These are phyloP conservation scores for Azolla pinnata DNA, from an alignment of 75 land plant species.

Conservation along the genomic window DNA sequence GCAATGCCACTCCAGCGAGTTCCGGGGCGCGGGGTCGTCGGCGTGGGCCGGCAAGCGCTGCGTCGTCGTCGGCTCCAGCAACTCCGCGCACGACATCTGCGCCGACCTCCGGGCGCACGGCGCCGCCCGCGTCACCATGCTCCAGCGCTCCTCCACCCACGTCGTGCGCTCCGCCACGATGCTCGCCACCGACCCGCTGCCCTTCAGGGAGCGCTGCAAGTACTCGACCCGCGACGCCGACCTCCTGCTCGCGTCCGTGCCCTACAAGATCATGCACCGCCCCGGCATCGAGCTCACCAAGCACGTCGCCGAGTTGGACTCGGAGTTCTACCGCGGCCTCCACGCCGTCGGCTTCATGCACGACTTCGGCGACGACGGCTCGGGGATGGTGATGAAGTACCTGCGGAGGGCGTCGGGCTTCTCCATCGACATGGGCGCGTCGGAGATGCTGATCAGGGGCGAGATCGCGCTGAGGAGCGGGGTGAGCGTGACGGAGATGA, in stretches of 20 bases:
- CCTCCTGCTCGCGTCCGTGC: conserved; percentile 4
- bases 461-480: neutral
- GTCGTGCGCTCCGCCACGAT: neutral
- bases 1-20: conserved; percentile 6
- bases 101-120: conserved; percentile 11
- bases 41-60: conserved; percentile 4
- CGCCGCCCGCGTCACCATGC: conserved; percentile 13
- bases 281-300: neutral
- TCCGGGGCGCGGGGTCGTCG: neutral
- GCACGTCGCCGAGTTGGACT: neutral
- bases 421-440: conserved; percentile 12
- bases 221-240: conserved; percentile 1
- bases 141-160: conserved; percentile 10
- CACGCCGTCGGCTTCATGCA: conserved; percentile 8
- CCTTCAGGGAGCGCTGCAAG: neutral
- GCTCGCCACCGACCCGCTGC: neutral
- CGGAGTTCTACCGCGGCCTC: conserved; percentile 5
- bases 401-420: conserved; percentile 4
- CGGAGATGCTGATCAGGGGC: conserved; percentile 1
- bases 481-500: conserved; percentile 7
- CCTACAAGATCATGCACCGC: conserved; percentile 7
- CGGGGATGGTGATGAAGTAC: conserved; percentile 8
- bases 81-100: conserved; percentile 10
- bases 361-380: conserved; percentile 11
- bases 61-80: conserved; percentile 11